Base-by-base conservation (phyloP, 2,329 filamentous ascomycete genomes). In the Triangularia verruculosa region DNA sequence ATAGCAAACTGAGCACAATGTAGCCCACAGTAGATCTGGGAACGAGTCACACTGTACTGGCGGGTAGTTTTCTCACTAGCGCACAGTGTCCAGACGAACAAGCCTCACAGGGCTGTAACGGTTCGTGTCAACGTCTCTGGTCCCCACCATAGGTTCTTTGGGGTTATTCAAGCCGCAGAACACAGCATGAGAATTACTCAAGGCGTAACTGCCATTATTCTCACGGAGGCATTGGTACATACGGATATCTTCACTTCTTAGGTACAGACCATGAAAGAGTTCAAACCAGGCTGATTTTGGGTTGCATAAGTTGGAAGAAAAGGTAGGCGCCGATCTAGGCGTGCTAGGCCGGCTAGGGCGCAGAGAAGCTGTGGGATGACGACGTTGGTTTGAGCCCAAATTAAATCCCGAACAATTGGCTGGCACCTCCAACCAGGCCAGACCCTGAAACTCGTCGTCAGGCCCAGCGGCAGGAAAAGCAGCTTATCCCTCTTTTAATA, bases 361-460 rank as follows among this genome's bases (percentile, higher is more conserved):
- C 57, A 59, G 32, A 59, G 59, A 64, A 57, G 62, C 66, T 69
- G 68, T 68, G 61, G 70, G 68, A 70, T 70, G 68, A 71, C 64
- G 69, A 70, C 61, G 69, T 70, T 71, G 69, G 68, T 70, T 69
- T 71, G 66, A 68, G 66, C 62, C 68, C 67, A 67, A 70, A 68
- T 64, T 63, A 68, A 59, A 59, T 63, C 59, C 61, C 64, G 61
- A 64, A 61, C 69, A 66, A 70, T 69, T 71, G 68, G 69, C 67
- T 59, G 63, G 66, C 59, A 61, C 52, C 53, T 51, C 63, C 62
- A 66, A 64, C 61, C 58, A 59, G 62, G 52, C 62, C 67, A 53
- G 69, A 59, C 69, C 68, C 68, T 71, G 70, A 70, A 71, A 69
- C 65, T 57, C 58, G 20, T 24, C 28, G 55, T 59, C 51, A 54